phyloP scores from a whole-genome alignment of 129 eudicot species.

The Chrysanthemum lavandulifolium region DNA sequence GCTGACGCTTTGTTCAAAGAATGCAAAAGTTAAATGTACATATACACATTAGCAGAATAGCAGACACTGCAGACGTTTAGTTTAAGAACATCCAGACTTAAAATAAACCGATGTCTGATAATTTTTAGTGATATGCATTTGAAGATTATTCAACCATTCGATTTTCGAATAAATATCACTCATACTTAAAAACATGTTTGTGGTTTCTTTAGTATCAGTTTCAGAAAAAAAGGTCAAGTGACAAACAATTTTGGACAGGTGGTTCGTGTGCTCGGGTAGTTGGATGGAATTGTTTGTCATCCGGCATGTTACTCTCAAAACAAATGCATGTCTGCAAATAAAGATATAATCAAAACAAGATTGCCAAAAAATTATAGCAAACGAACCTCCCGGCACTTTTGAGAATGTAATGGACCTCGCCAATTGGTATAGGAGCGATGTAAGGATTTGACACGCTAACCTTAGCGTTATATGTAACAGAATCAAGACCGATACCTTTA shows the following conservation, averaged over 20 bases:
- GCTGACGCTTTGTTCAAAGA: slow-evolving; percentile 3
- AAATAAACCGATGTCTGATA: not conserved
- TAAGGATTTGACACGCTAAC: slow-evolving; percentile 37
- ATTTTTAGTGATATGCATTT: not conserved
- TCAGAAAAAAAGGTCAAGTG: too few relatives aligned
- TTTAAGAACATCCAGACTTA: not conserved
- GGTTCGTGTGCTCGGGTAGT: too few relatives aligned
- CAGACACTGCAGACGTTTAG: too few relatives aligned
- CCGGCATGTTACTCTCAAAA: not conserved
- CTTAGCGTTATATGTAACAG: slow-evolving; percentile 27
- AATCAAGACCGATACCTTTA: slow-evolving; percentile 11
- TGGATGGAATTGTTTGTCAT: too few relatives aligned
- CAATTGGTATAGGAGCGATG: slow-evolving; percentile 26
- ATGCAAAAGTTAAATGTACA: not conserved
- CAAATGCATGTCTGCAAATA: not conserved
- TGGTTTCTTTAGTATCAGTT: too few relatives aligned
- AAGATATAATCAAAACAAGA: not conserved
- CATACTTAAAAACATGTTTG: too few relatives aligned
- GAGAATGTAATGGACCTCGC: slow-evolving; percentile 32
- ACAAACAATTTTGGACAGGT: too few relatives aligned
- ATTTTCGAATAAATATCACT: too few relatives aligned
- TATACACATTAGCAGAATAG: not conserved
- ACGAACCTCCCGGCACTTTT: slow-evolving; percentile 40
- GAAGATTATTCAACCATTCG: not conserved
- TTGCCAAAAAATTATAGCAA: not conserved